Evolutionary conservation across 1,284 basidiomycete genomes (phyloP).

Genomic region (Irpex sp.): DNA sequence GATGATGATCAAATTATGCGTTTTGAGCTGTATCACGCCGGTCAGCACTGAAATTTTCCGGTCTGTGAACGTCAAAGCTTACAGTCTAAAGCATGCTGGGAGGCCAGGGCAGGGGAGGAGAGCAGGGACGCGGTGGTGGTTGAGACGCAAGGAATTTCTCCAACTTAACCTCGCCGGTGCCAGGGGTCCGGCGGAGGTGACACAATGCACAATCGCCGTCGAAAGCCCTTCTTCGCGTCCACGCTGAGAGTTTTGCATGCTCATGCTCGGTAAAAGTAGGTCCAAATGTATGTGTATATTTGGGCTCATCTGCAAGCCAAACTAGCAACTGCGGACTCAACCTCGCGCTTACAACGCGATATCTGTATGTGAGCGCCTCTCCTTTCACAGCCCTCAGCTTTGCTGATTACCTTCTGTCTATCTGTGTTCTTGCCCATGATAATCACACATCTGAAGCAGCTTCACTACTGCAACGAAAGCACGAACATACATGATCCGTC

Average conservation of each 20-base stretch:
- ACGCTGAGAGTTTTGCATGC: background rate
- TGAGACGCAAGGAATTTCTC: background rate
- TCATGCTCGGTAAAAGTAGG: background rate
- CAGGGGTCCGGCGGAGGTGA: background rate
- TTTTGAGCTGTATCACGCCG: background rate
- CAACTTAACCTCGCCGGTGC: background rate
- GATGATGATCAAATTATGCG: slow-evolving; percentile 9
- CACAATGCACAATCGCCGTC: background rate
- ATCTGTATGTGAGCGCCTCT: too few relatives aligned
- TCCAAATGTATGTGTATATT: too few relatives aligned
- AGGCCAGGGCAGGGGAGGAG: background rate
- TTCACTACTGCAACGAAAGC: too few relatives aligned
- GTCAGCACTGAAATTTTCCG: background rate
- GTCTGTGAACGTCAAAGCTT: background rate
- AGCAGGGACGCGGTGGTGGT: background rate
- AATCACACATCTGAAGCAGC: too few relatives aligned
- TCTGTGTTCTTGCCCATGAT: too few relatives aligned
- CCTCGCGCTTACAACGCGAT: too few relatives aligned
- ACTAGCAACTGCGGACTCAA: too few relatives aligned
- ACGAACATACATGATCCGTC: too few relatives aligned
- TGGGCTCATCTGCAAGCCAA: too few relatives aligned
- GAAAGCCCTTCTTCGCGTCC: background rate
- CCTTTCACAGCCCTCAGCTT: too few relatives aligned
- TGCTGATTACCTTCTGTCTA: too few relatives aligned
- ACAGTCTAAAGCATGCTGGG: background rate